Evolutionary conservation across 1,284 basidiomycete species (phyloP).

Genomic region (Marasmius tenuissimus): DNA sequence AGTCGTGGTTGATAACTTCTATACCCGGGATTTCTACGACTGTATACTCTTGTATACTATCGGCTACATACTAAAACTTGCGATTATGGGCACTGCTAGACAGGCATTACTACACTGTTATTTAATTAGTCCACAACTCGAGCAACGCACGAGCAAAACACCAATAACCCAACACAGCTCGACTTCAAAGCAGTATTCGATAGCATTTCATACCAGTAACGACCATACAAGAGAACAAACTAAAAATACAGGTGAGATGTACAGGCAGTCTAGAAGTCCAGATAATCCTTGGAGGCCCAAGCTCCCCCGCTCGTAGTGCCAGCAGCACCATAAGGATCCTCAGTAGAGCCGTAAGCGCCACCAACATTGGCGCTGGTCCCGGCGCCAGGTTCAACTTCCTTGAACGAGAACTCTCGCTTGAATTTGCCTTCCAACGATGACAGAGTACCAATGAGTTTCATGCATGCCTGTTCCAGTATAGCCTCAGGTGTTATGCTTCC

Average conservation of each 20-base stretch:
- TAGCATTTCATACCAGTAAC: too few relatives aligned
- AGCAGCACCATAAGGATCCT: neutral
- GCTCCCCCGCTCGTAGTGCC: neutral
- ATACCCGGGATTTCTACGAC: too few relatives aligned
- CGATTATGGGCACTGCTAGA: too few relatives aligned
- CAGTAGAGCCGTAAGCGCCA: neutral
- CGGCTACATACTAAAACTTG: too few relatives aligned
- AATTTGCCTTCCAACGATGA: conserved; percentile 69
- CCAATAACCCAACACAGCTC: too few relatives aligned
- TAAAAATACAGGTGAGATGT: neutral
- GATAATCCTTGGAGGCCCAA: neutral
- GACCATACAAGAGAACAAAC: neutral
- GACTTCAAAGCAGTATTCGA: too few relatives aligned
- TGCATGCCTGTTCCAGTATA: conserved; percentile 84
- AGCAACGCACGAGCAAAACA: too few relatives aligned
- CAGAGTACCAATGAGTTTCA: conserved; percentile 79
- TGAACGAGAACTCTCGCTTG: conserved; percentile 75
- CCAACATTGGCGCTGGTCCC: conserved; percentile 7
- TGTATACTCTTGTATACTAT: too few relatives aligned
- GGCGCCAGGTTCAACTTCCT: conserved; percentile 54
- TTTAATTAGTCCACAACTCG: too few relatives aligned
- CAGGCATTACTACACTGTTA: too few relatives aligned
- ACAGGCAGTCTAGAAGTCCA: neutral
- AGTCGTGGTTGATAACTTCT: too few relatives aligned
- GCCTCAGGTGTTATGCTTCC: conserved; percentile 83